Base-by-base conservation (phyloP, 2,329 filamentous ascomycete species). In the Fusarium nelsonii region DNA sequence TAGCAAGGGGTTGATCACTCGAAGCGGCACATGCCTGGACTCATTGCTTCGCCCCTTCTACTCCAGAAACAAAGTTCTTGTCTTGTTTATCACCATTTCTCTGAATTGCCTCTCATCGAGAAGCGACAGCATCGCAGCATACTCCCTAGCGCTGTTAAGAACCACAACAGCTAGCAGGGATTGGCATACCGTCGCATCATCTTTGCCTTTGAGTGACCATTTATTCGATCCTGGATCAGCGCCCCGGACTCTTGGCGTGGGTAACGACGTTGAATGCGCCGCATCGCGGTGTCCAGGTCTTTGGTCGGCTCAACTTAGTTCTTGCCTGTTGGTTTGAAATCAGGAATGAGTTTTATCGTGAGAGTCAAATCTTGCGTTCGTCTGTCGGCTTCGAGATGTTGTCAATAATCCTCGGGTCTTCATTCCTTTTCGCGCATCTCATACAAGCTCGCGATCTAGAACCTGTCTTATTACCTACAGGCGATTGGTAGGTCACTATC, bases 401-500 rank as follows among this genome's bases (percentile, higher is more conserved):
- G 61, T 45, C 51, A 44, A 43, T 48, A n/a, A 40, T 72, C 32
- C 18, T 73, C 32, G 70, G 56, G 49, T 51, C 67, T 28, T 63
- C 52, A 36, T 48, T 63, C 23, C 28, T 69, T 41, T 44, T 74
- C n/a, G 60, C 53, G 26, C 51, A 58, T 51, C 46, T 60, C 20
- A 70, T 58, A n/a, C 58, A 71, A 39, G 71, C 68, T 41, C 61
- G 61, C 26, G 40, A 56, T 34, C 73, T 71, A 18, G 55, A 57
- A 23, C 74, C 74, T 33, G 26, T 75, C 44, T 52, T 68, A 23
- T 50, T 75, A 15, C 64, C 69, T 9, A 44, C 71, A 5, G 66
- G 72, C 15, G 49, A 50, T 54, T 75, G 74, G 74, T 63, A 66
- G 49, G 71, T 66, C 23, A 12, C 39, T 30, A 15, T 18, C 12